These are phyloP conservation scores for Metahyphopichia silvanorum DNA, from an alignment of 805 yeast species.

Conservation along the genomic window DNA sequence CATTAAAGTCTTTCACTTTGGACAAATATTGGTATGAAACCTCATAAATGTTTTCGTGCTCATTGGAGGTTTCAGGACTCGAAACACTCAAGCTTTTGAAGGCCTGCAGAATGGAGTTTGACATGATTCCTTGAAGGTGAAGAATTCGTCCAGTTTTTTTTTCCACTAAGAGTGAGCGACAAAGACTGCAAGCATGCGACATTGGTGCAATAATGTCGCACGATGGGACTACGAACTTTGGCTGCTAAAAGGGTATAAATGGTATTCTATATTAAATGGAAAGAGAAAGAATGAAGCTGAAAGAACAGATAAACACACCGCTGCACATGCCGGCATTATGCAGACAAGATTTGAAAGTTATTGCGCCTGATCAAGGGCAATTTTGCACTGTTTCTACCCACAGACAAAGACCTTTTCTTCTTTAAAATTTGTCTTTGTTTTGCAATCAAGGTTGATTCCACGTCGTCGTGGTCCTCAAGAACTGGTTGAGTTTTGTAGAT, in stretches of 20 bases:
- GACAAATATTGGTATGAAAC: conserved; percentile 40
- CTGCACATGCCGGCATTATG: conserved; percentile 3
- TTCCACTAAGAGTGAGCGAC: background rate
- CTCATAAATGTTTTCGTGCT: conserved; percentile 34
- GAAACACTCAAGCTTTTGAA: conserved; percentile 37
- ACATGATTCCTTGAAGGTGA: conserved; percentile 18
- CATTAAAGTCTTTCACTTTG: conserved; percentile 34
- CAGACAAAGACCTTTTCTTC: conserved; percentile 34
- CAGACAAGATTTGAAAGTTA: conserved; percentile 22
- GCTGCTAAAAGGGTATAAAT: background rate
- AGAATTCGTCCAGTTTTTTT: conserved; percentile 1
- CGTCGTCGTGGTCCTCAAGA: conserved; percentile 10
- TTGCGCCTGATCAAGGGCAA: conserved; percentile 30
- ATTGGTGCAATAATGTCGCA: background rate
- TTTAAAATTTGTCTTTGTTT: conserved; percentile 13
- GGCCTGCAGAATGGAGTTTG: conserved; percentile 38
- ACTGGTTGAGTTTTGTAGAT: conserved; percentile 15
- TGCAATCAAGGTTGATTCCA: conserved; percentile 2
- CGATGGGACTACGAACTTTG: background rate
- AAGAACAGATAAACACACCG: background rate
- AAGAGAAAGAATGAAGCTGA: background rate
- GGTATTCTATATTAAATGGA: background rate
- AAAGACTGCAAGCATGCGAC: background rate
- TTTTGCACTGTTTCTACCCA: conserved; percentile 37
- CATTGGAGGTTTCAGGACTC: conserved; percentile 18